phyloP scores from a whole-genome alignment of 768 basidiomycete genomes.

The Mycena polygramma region DNA sequence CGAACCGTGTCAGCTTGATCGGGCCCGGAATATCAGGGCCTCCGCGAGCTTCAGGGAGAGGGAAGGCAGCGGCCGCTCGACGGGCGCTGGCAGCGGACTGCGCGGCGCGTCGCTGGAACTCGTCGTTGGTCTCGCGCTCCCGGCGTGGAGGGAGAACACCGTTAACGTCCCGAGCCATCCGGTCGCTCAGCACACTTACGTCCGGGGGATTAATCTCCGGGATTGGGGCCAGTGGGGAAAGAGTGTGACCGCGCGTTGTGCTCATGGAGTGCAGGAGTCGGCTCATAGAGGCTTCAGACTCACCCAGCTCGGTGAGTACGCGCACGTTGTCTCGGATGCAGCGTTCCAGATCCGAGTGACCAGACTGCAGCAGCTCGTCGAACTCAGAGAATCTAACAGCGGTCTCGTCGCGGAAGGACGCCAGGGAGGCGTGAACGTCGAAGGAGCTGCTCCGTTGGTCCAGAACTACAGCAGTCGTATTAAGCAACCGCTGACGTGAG shows the following conservation, averaged over 20 bases:
- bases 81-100: background rate
- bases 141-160: background rate
- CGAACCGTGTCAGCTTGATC: background rate
- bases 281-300: background rate
- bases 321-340: constrained; percentile 1
- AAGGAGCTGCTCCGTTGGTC: background rate
- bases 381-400: background rate
- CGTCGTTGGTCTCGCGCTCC: background rate
- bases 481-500: background rate
- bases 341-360: background rate
- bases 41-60: background rate
- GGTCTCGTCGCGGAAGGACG: background rate
- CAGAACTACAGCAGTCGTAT: background rate
- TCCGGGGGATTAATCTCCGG: background rate
- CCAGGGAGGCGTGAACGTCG: background rate
- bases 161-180: background rate
- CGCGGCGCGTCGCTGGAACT: background rate
- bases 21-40: background rate
- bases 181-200: background rate
- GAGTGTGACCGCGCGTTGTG: background rate
- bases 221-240: background rate
- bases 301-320: background rate
- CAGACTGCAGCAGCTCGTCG: background rate
- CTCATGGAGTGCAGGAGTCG: background rate
- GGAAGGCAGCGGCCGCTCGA: background rate